Evolutionary conservation across 495 filamentous ascomycete genomes (phyloP).

Genomic region (Pseudotulostoma volvatum): DNA sequence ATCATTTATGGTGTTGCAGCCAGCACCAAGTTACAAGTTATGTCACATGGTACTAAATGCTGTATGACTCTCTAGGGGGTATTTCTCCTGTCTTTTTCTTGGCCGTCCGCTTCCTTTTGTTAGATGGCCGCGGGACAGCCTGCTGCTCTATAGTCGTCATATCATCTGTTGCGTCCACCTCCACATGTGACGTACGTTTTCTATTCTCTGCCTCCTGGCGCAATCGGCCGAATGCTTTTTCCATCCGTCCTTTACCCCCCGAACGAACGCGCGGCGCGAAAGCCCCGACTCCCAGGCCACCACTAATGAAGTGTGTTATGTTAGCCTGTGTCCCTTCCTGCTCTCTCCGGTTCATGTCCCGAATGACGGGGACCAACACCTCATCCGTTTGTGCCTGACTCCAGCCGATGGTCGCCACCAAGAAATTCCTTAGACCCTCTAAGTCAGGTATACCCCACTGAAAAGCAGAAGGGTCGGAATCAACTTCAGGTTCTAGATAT

Average conservation of each 20-base stretch:
- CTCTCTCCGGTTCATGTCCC: conserved; percentile 78
- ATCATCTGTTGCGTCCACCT: no score
- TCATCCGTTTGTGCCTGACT: conserved; percentile 79
- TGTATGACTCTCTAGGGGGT: no score
- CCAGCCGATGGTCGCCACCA: conserved; percentile 94
- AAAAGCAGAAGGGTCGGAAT: conserved; percentile 58
- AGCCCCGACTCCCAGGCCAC: conserved; percentile 44
- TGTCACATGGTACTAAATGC: no score
- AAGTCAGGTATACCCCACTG: conserved; percentile 93
- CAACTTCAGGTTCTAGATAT: conserved; percentile 75
- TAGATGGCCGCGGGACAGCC: no score
- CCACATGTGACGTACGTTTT: conserved; percentile 2
- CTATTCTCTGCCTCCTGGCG: conserved; percentile 33
- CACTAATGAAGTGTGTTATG: conserved; percentile 77
- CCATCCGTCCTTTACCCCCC: conserved; percentile 60
- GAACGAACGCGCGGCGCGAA: conserved; percentile 59
- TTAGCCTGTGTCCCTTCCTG: conserved; percentile 87
- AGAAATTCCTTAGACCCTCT: conserved; percentile 63
- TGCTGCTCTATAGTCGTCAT: no score
- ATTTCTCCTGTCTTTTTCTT: no score
- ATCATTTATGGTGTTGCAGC: no score
- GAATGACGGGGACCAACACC: conserved; percentile 81
- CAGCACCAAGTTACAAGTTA: no score
- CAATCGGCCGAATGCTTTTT: conserved; percentile 58
- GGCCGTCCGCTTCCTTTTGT: no score